Evolutionary conservation across 257 asterid species (phyloP), one percentile per base, ranked within the genome.

Genomic region (Scutellaria galericulata): DNA sequence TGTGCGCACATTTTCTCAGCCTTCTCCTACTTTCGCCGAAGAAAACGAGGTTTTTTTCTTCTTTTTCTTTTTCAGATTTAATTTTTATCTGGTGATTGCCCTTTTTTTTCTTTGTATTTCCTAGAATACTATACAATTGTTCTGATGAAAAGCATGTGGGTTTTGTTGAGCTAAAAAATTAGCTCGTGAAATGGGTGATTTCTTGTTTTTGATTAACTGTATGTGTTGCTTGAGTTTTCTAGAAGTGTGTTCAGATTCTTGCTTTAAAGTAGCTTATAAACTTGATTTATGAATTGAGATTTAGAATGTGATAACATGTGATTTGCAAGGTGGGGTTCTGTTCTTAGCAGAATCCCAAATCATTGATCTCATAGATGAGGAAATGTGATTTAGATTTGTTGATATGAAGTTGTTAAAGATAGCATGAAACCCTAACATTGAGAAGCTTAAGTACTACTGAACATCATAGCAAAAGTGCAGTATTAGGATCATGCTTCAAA

Each of bases 1-100:
- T 46, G 67, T 74, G 67, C 86, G 87, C 54, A 82, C 97, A 39
- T 73, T 83, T 74, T 87, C 93, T 47, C 87, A 84, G 22, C 85
- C 83, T 78, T 85, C 91, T 77, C 84, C 88, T 37, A 70, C 81
- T 64, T 75, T 80, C 14, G 57, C 61, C 45, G 91, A 85, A 35
- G 80, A 75, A 44, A 65, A 69, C 77, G 79, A 76, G 93, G 95
- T 87, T 44, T 55, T 54, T 78, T 22, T 65, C n/a, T n/a, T n/a
- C n/a, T n/a, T n/a, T n/a, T 27, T n/a, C 27, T 24, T 7, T 48
- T 14, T 64, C 9, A 2, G 7, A 9, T 55, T 55, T 0, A 9
- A 24, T 22, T 10, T 15, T 27, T 53, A 63, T 76, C 11, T 10
- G 6, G 11, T 52, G 14, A 13, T 2, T 55, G 44, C 74, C 40